Base-by-base conservation (phyloP, 2,329 filamentous ascomycete species). In the Aspergillus puulaauensis region DNA sequence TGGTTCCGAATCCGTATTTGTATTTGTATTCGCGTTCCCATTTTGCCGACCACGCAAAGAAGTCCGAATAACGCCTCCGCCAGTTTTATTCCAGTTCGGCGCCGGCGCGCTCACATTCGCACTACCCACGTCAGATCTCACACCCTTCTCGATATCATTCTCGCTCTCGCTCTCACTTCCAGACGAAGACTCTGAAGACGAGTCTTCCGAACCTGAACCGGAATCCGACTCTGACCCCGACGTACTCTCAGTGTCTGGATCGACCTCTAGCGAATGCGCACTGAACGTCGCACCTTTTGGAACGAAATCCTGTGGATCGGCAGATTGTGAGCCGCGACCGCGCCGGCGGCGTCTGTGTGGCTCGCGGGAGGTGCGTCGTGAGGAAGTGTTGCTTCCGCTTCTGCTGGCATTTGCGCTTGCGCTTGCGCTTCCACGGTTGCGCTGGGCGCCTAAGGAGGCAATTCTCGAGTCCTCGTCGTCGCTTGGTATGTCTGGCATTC, bases 401-500 rank as follows among this genome's bases (percentile, higher is more conserved):
- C 23, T 17, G 44, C 43, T 49, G 15, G 33, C 35, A 17, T 17
- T 49, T 15, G 35, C 24, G 44, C 43, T 49, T 15, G 35, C 24
- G 44, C 43, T 49, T 21, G 33, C 35, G 24, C 14, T 49, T 33
- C 57, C 58, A 50, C 64, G 68, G 46, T 54, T 57, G 17, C 77
- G 76, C 66, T 74, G 75, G 39, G 67, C 62, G 15, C 78, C 77
- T 23, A 81, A 69, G 3, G 73, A 70, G 46, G 76, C 77, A 39
- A 77, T 82, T 48, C 80, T 73, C 17, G 80, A 82, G 62, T 82
- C 74, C 49, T 71, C 69, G 33, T 77, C 73, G 49, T 75, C 71
- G 44, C 64, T 69, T 27, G 69, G 67, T 27, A 57, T 61, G 31
- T 66, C 63, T 49, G 67, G 23, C 70, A 71, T 73, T 37, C 49